Percentiles rank a stretch among this genome's conserved stretches.
phyloP scores from a whole-genome alignment of 441 rosid genomes.

The Brassica hybrid region DNA sequence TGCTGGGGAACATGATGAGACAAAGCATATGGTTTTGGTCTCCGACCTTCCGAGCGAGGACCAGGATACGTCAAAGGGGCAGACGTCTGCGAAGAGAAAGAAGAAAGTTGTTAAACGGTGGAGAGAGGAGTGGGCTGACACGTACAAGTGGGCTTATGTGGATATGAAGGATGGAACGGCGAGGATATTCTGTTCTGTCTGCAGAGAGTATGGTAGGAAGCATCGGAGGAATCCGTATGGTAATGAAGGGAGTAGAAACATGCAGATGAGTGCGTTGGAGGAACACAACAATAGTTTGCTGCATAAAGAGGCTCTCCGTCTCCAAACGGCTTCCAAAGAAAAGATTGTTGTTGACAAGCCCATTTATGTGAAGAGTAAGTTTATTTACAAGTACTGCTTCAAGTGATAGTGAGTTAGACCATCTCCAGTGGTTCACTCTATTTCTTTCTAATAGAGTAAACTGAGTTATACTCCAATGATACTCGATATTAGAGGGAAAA shows the following conservation, averaged over 20 bases:
- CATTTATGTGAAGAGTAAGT: constrained; percentile 86
- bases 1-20: constrained; percentile 81
- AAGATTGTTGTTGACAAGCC: constrained; percentile 90
- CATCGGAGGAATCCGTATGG: constrained; percentile 98
- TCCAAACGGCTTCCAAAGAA: constrained; percentile 96
- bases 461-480: no score
- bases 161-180: constrained; percentile 97
- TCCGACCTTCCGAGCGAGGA: constrained; percentile 74
- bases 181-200: constrained; percentile 95
- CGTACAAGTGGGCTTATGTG: constrained; percentile 99
- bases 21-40: constrained; percentile 76
- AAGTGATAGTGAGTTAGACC: constrained; percentile 2
- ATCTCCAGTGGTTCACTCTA: no score
- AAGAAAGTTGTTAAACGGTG: constrained; percentile 98
- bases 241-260: constrained; percentile 97
- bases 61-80: constrained; percentile 73
- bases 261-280: constrained; percentile 99
- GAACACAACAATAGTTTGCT: constrained; percentile 99
- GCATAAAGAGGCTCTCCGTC: constrained; percentile 98
- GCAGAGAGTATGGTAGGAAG: constrained; percentile 97
- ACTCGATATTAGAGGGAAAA: no score
- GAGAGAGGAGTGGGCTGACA: constrained; percentile 99
- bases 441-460: no score
- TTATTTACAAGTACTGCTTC: not conserved
- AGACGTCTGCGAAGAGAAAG: constrained; percentile 74